Conservation (phyloP, 306 rosid genomes). For the Corylus avellana region DNA sequence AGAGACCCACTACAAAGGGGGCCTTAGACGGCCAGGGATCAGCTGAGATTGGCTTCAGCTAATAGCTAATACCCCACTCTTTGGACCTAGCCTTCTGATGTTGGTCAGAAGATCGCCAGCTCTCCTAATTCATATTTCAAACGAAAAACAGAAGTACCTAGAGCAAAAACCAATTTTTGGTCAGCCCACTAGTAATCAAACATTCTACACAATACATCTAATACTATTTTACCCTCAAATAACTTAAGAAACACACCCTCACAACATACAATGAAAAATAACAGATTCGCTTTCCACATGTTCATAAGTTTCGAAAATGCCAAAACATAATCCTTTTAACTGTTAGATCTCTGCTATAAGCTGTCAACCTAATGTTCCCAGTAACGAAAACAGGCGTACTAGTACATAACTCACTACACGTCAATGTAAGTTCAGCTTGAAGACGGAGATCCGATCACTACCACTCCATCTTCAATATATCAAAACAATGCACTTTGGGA, state of each 20-base stretch:
- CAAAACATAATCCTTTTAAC: not conserved
- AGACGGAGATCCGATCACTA: not conserved
- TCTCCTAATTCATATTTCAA: not conserved
- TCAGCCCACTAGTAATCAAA: not conserved
- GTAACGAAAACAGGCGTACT: not conserved
- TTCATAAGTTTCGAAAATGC: not conserved
- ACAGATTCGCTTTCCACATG: not conserved
- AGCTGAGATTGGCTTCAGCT: too few relatives aligned
- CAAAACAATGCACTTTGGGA: not conserved
- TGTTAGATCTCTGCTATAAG: not conserved
- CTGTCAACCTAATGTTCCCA: not conserved
- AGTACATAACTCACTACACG: not conserved
- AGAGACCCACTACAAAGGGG: too few relatives aligned
- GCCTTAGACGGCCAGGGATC: too few relatives aligned
- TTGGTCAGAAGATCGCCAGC: not conserved
- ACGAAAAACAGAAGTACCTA: not conserved
- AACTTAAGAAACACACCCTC: not conserved
- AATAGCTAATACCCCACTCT: too few relatives aligned
- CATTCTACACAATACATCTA: not conserved
- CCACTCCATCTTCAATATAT: not conserved
- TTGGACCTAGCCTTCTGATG: not conserved
- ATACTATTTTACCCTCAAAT: not conserved
- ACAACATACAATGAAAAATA: not conserved
- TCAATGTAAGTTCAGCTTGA: not conserved
- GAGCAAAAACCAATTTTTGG: not conserved